Conservation (phyloP, 305 asterid species). For the Fraxinus sp. region DNA sequence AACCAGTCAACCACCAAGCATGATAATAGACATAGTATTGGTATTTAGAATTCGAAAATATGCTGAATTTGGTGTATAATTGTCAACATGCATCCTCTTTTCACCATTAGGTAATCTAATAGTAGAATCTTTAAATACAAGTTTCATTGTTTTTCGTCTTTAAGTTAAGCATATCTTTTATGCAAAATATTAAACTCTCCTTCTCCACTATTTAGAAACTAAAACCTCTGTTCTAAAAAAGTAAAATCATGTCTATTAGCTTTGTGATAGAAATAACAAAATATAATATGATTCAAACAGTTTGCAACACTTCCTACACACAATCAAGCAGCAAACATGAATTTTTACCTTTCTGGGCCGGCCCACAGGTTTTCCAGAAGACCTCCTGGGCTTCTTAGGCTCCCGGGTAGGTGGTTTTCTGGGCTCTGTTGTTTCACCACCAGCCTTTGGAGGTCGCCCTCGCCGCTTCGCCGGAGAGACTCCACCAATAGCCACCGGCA, state of each 20-base stretch:
- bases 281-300: not conserved
- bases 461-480: slow-evolving; percentile 42
- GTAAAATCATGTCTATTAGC: not conserved
- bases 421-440: slow-evolving; percentile 31
- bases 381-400: slow-evolving; percentile 44
- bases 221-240: not conserved
- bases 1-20: not conserved
- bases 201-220: not conserved
- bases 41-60: not conserved
- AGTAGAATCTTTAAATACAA: not conserved
- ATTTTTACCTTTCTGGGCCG: slow-evolving; percentile 73
- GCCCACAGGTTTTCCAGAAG: slow-evolving; percentile 67
- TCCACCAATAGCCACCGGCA: slow-evolving; percentile 23
- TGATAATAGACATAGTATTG: not conserved
- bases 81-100: not conserved
- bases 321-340: not conserved
- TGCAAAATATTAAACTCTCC: not conserved
- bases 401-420: slow-evolving; percentile 21
- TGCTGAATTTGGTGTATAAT: not conserved
- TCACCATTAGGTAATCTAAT: not conserved
- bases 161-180: not conserved
- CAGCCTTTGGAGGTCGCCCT: slow-evolving; percentile 66
- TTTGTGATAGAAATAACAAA: not conserved
- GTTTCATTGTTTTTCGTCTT: not conserved
- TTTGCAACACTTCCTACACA: not conserved